Conservation (phyloP, 768 basidiomycete species). For the Dendrothele bispora region DNA sequence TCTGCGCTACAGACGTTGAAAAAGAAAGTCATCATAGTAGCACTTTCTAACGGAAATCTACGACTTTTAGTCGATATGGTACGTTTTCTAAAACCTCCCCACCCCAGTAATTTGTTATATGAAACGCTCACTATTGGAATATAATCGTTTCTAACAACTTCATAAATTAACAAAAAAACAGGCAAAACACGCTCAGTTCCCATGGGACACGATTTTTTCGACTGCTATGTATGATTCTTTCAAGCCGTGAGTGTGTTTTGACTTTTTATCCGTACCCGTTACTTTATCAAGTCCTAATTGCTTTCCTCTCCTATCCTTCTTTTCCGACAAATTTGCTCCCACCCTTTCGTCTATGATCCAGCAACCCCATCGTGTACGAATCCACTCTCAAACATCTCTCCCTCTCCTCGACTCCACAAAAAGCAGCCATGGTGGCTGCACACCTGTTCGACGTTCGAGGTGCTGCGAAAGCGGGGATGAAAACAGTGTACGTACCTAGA, state of each 20-base stretch:
- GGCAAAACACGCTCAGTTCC: slow-evolving; percentile 63
- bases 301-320: too few species aligned
- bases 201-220: slow-evolving; percentile 65
- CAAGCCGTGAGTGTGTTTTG: slow-evolving; percentile 72
- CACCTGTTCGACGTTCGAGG: slow-evolving; percentile 58
- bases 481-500: slow-evolving; percentile 60
- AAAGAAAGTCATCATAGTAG: slow-evolving; percentile 46
- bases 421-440: slow-evolving; percentile 63
- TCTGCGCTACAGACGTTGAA: slow-evolving; percentile 51
- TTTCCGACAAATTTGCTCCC: too few species aligned
- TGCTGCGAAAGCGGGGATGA: slow-evolving; percentile 51
- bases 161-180: too few species aligned
- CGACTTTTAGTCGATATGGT: slow-evolving; percentile 63
- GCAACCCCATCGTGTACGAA: slow-evolving; percentile 50
- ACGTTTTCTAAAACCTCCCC: slow-evolving; percentile 7
- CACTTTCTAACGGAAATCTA: slow-evolving; percentile 65
- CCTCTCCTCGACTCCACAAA: slow-evolving; percentile 37
- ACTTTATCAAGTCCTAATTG: slow-evolving; percentile 18
- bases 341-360: too few species aligned
- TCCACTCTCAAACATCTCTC: slow-evolving; percentile 49
- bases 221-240: slow-evolving; percentile 58
- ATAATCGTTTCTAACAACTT: too few species aligned
- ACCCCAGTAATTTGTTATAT: background rate
- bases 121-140: background rate
- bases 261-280: too few species aligned